A percentile compares a stretch with the other conserved stretches of the same genome.
These are phyloP conservation scores for Emergomyces africanus DNA, from an alignment of 2,329 filamentous ascomycete genomes.

Conservation along the genomic window DNA sequence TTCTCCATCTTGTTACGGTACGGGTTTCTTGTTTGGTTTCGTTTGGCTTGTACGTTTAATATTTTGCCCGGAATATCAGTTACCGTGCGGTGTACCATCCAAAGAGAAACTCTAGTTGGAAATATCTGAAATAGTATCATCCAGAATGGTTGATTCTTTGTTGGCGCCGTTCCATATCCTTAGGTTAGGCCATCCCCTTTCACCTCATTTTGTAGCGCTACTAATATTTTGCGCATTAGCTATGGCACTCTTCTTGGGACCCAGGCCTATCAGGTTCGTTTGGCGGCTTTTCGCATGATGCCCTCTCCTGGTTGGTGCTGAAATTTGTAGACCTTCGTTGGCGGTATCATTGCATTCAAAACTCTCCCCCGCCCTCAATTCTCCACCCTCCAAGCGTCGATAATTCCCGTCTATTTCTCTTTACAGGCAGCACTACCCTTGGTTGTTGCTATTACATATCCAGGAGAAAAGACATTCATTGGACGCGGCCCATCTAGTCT, in stretches of 20 bases:
- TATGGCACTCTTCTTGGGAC: constrained; percentile 82
- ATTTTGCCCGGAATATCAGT: not conserved
- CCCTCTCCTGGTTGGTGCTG: not conserved
- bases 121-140: not conserved
- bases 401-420: constrained; percentile 74
- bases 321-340: constrained; percentile 52
- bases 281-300: not conserved
- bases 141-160: constrained; percentile 6
- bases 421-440: constrained; percentile 66
- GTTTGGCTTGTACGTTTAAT: not conserved
- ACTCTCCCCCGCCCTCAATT: constrained; percentile 70
- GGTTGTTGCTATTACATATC: constrained; percentile 66
- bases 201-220: not conserved
- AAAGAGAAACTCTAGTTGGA: not conserved
- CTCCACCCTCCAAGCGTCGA: constrained; percentile 60
- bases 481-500: constrained; percentile 32
- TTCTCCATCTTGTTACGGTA: not conserved
- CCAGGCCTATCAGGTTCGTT: constrained; percentile 65
- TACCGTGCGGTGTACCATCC: no score
- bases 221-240: constrained; percentile 32
- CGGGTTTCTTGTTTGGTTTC: not conserved
- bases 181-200: constrained; percentile 6
- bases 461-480: constrained; percentile 39
- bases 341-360: constrained; percentile 61
- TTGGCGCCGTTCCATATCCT: constrained; percentile 12